A percentile compares a stretch with the other conserved stretches of the same genome.
These are phyloP conservation scores for Medicago arabica DNA, from an alignment of 306 rosid genomes.

Conservation along the genomic window DNA sequence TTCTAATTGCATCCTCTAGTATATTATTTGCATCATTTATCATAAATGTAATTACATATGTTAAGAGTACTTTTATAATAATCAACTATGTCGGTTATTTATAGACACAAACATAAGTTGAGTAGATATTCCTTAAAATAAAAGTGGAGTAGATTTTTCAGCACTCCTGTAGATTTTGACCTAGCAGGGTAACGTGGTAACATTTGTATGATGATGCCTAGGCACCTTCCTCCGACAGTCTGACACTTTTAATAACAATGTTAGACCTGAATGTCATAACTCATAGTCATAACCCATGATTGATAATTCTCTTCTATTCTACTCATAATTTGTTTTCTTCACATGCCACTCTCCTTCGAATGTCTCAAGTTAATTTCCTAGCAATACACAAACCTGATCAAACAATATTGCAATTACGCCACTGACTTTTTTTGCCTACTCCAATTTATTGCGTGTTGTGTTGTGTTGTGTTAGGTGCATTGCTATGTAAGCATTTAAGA, in stretches of 20 bases:
- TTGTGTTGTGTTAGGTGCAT: slow-evolving; percentile 35
- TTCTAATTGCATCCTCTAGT: too few species aligned
- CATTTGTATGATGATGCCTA: slow-evolving; percentile 35
- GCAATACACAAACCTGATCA: background rate
- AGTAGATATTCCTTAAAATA: too few species aligned
- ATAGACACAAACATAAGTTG: too few species aligned
- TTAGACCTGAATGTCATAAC: slow-evolving; percentile 32
- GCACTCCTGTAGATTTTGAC: too few species aligned
- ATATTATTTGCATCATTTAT: too few species aligned
- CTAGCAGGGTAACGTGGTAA: background rate
- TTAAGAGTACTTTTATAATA: too few species aligned
- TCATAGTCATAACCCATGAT: slow-evolving; percentile 1
- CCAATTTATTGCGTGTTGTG: slow-evolving; percentile 26
- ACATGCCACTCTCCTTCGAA: background rate
- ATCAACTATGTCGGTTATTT: too few species aligned
- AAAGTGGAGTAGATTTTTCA: too few species aligned
- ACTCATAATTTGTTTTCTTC: slow-evolving; percentile 13
- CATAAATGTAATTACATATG: too few species aligned
- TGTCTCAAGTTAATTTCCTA: slow-evolving; percentile 23
- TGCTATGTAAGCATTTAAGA: slow-evolving; percentile 24
- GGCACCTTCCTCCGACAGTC: slow-evolving; percentile 32
- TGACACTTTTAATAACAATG: slow-evolving; percentile 37
- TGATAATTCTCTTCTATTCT: slow-evolving; percentile 43
- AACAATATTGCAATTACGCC: slow-evolving; percentile 26
- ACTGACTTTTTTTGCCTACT: background rate